Conservation (phyloP, 2,329 filamentous ascomycete genomes). For the Stagonosporopsis rhizophila region DNA sequence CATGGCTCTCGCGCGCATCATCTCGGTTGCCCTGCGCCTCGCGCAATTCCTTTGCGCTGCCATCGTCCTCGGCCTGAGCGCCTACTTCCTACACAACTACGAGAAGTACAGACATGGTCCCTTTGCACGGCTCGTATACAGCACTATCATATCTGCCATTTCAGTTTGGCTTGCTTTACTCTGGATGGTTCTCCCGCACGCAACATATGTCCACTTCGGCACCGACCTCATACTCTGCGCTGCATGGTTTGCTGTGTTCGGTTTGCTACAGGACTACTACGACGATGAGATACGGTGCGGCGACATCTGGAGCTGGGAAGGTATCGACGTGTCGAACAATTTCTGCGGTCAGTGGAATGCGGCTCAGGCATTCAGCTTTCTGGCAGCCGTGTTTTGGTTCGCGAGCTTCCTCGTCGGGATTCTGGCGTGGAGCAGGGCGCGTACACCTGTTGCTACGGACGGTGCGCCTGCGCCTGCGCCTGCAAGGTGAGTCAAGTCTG, state of each 20-base stretch:
- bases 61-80: conserved; percentile 53
- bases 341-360: conserved; percentile 74
- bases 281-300: conserved; percentile 29
- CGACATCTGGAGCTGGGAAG: conserved; percentile 59
- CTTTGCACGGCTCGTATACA: conserved; percentile 74
- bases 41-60: conserved; percentile 71
- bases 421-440: conserved; percentile 4
- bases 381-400: conserved; percentile 75
- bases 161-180: conserved; percentile 71
- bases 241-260: conserved; percentile 64
- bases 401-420: conserved; percentile 36
- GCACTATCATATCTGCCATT: conserved; percentile 71
- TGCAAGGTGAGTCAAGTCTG: conserved; percentile 6
- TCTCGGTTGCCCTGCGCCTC: conserved; percentile 64
- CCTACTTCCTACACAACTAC: conserved; percentile 26
- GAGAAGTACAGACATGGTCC: conserved; percentile 58
- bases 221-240: conserved; percentile 72
- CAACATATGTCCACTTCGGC: conserved; percentile 72
- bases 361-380: conserved; percentile 72
- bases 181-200: conserved; percentile 74
- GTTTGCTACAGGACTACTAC: conserved; percentile 50
- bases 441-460: background rate
- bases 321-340: conserved; percentile 52
- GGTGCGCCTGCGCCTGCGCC: background rate
- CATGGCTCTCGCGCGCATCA: conserved; percentile 52